Evolutionary conservation across 2,329 filamentous ascomycete genomes (phyloP).

Genomic region (Blumeria graminis): DNA sequence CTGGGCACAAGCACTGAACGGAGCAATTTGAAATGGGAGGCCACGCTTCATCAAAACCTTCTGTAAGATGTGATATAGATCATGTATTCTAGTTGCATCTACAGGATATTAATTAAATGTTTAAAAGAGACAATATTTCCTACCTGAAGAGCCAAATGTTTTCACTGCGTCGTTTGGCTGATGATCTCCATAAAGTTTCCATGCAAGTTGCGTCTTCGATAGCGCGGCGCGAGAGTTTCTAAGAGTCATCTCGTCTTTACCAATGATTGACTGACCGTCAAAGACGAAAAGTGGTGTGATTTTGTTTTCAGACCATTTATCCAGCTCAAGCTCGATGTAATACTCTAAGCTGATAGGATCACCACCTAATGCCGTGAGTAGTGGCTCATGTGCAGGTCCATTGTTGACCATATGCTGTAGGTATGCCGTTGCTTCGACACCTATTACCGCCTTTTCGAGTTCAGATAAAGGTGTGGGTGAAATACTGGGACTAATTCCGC

Average conservation of each 20-base stretch:
- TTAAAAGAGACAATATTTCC: background rate
- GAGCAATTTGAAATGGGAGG: slow-evolving; percentile 59
- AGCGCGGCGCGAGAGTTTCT: slow-evolving; percentile 41
- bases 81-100: slow-evolving; percentile 49
- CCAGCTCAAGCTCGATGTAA: slow-evolving; percentile 54
- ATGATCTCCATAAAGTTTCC: slow-evolving; percentile 65
- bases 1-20: slow-evolving; percentile 72
- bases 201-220: slow-evolving; percentile 52
- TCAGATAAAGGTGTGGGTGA: slow-evolving; percentile 2
- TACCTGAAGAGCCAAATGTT: slow-evolving; percentile 70
- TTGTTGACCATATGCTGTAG: slow-evolving; percentile 54
- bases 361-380: slow-evolving; percentile 74
- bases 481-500: background rate
- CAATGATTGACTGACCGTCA: slow-evolving; percentile 59
- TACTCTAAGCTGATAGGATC: slow-evolving; percentile 54
- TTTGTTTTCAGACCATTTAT: slow-evolving; percentile 41
- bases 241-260: slow-evolving; percentile 45
- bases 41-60: slow-evolving; percentile 42
- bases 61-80: slow-evolving; percentile 57
- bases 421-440: slow-evolving; percentile 77
- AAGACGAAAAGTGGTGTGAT: slow-evolving; percentile 80
- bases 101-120: slow-evolving; percentile 12
- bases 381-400: slow-evolving; percentile 52
- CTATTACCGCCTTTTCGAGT: slow-evolving; percentile 34
- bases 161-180: slow-evolving; percentile 59